These are phyloP conservation scores for Vaucheria bursata DNA, from an alignment of 352 stramenopile genomes.

Conservation along the genomic window DNA sequence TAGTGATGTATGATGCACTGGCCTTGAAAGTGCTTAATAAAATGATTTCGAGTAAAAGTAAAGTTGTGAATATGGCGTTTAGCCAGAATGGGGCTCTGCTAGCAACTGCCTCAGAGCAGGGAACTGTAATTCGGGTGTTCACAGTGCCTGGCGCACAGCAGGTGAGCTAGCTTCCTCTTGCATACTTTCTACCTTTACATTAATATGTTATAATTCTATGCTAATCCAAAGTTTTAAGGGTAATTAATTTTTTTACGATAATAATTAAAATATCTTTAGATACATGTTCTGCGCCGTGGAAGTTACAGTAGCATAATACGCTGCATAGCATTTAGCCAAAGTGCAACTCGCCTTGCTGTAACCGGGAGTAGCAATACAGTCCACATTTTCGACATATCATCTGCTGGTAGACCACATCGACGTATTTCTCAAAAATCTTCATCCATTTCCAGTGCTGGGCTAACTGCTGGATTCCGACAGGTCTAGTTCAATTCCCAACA, in stretches of 20 bases:
- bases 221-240: neutral
- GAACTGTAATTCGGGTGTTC: slow-evolving; percentile 54
- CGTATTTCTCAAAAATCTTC: neutral
- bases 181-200: neutral
- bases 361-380: slow-evolving; percentile 49
- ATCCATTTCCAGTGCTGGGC: neutral
- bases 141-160: slow-evolving; percentile 44
- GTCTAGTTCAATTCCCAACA: neutral
- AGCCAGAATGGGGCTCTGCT: slow-evolving; percentile 70
- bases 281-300: slow-evolving; percentile 26
- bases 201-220: neutral
- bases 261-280: neutral
- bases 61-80: slow-evolving; percentile 75
- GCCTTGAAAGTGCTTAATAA: slow-evolving; percentile 78
- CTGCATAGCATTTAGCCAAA: slow-evolving; percentile 52
- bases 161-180: slow-evolving; percentile 12
- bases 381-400: slow-evolving; percentile 50
- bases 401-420: neutral
- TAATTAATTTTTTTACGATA: neutral
- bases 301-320: slow-evolving; percentile 44
- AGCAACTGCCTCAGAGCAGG: slow-evolving; percentile 76
- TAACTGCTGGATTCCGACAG: neutral
- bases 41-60: slow-evolving; percentile 70
- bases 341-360: slow-evolving; percentile 45
- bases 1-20: slow-evolving; percentile 81